phyloP scores from a whole-genome alignment of 495 filamentous ascomycete genomes.

The Trichoderma virens region DNA sequence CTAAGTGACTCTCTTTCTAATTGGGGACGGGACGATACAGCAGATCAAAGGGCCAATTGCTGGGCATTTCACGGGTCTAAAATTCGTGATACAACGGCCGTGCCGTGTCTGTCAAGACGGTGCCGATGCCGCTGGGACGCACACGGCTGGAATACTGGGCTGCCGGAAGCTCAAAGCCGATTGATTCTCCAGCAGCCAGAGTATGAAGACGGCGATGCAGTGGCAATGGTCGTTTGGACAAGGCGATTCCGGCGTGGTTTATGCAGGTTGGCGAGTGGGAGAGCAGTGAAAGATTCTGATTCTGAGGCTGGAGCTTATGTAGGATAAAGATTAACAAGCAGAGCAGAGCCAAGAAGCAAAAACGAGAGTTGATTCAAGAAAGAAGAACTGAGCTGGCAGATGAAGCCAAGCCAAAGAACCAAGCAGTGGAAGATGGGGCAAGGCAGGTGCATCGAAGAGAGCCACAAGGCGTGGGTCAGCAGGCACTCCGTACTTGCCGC shows the following conservation, averaged over 20 bases:
- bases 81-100: background rate
- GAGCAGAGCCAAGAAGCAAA: background rate
- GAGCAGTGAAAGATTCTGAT: too few relatives aligned
- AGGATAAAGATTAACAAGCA: background rate
- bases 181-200: conserved; percentile 7
- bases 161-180: background rate
- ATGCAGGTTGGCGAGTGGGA: background rate
- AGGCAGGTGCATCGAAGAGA: conserved; percentile 1
- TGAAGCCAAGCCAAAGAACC: too few relatives aligned
- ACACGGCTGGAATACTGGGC: conserved; percentile 1
- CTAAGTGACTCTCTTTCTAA: background rate
- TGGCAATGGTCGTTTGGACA: background rate
- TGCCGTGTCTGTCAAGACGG: background rate
- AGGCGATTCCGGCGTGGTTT: background rate
- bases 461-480: background rate
- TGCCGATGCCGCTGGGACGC: background rate
- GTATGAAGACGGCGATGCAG: background rate
- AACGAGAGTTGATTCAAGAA: too few relatives aligned
- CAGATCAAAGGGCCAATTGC: background rate
- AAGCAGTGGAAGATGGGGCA: background rate
- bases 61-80: background rate
- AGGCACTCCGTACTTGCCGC: conserved; percentile 5
- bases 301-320: too few relatives aligned
- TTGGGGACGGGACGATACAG: background rate
- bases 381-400: background rate